A percentile compares a stretch with the other conserved stretches of the same genome.
Evolutionary conservation across 176 grass and related monocot species (phyloP).

Genomic region (Alloteropsis semialata): DNA sequence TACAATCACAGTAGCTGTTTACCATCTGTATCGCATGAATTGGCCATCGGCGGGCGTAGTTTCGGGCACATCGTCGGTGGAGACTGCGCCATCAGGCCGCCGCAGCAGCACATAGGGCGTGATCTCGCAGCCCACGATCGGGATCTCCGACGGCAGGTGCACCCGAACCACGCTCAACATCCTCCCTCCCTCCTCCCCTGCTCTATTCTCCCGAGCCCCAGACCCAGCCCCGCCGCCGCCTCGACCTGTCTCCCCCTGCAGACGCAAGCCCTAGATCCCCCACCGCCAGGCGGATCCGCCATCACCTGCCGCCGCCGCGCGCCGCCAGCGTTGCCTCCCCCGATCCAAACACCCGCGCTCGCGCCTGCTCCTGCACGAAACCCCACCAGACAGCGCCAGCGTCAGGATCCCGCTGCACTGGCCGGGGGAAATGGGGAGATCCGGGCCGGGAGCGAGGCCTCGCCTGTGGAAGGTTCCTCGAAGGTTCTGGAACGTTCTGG

Average conservation of each 20-base stretch:
- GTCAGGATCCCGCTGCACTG: constrained; percentile 17
- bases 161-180: constrained; percentile 93
- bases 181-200: constrained; percentile 43
- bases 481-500: constrained; percentile 36
- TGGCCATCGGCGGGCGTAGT: constrained; percentile 46
- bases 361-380: constrained; percentile 18
- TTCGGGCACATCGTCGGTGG: constrained; percentile 67
- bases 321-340: constrained; percentile 67
- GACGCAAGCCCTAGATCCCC: constrained; percentile 45
- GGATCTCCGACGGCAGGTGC: constrained; percentile 99
- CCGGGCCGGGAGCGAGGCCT: background rate
- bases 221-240: constrained; percentile 31
- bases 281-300: constrained; percentile 68
- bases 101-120: constrained; percentile 91
- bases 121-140: constrained; percentile 98
- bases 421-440: constrained; percentile 37
- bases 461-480: constrained; percentile 2
- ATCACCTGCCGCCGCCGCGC: constrained; percentile 48
- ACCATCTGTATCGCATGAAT: constrained; percentile 96
- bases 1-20: constrained; percentile 19
- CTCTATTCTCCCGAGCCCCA: constrained; percentile 33
- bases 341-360: constrained; percentile 26
- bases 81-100: constrained; percentile 48
- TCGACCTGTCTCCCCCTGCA: constrained; percentile 7
- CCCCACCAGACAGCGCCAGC: background rate